A percentile compares a stretch with the other conserved stretches of the same genome.
Evolutionary conservation across 2,329 filamentous ascomycete species (phyloP).

Genomic region (Lachnellula hyalina): DNA sequence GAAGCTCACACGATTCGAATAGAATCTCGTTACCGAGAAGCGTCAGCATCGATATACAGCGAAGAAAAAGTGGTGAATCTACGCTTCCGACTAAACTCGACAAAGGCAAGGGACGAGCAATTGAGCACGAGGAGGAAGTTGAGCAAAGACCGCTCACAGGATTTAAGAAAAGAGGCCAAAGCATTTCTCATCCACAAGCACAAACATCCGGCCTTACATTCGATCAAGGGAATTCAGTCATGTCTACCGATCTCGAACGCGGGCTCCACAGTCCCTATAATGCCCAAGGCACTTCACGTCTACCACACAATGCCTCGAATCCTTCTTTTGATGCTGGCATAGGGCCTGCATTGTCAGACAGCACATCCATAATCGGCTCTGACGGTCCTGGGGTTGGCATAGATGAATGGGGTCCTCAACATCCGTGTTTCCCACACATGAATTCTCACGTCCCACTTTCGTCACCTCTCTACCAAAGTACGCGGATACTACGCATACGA

Average conservation of each 20-base stretch:
- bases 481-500: conserved; percentile 84
- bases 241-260: conserved; percentile 29
- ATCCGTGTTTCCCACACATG: conserved; percentile 89
- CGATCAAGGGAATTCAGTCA: conserved; percentile 20
- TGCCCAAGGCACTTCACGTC: conserved; percentile 18
- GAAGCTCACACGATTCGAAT: conserved; percentile 26
- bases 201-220: conserved; percentile 21
- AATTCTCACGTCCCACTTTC: conserved; percentile 83
- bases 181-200: conserved; percentile 8
- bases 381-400: conserved; percentile 48
- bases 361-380: conserved; percentile 29
- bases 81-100: conserved; percentile 16
- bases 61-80: conserved; percentile 26
- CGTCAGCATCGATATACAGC: conserved; percentile 29
- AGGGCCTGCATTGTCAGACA: conserved; percentile 29
- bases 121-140: conserved; percentile 15
- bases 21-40: conserved; percentile 29
- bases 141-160: conserved; percentile 11
- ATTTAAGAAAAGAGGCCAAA: conserved; percentile 18
- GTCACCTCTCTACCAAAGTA: conserved; percentile 68
- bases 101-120: conserved; percentile 28
- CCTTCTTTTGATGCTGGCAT: conserved; percentile 26
- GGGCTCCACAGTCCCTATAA: conserved; percentile 24
- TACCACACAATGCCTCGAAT: conserved; percentile 23
- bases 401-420: conserved; percentile 82